Evolutionary conservation across 2,329 filamentous ascomycete genomes (phyloP).

Genomic region (Amylocarpus encephaloides): DNA sequence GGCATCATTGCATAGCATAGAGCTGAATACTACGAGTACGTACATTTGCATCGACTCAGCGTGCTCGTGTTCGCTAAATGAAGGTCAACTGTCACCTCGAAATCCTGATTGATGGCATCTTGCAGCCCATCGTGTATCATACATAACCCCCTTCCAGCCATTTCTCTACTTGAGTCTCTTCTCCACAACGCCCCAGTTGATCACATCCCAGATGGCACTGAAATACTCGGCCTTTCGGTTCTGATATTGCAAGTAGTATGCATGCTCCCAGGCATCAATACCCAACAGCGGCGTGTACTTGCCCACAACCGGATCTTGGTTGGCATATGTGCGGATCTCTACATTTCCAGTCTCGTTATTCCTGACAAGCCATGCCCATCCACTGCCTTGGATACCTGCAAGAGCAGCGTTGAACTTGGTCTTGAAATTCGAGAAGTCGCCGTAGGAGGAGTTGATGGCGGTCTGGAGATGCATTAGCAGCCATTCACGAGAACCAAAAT

Average conservation of each 20-base stretch:
- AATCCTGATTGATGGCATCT: background rate
- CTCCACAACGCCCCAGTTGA: slow-evolving; percentile 91
- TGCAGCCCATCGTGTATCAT: slow-evolving; percentile 1
- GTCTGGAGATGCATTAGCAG: slow-evolving; percentile 16
- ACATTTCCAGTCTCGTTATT: slow-evolving; percentile 49
- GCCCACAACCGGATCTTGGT: slow-evolving; percentile 85
- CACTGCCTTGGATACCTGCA: slow-evolving; percentile 53
- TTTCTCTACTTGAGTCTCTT: slow-evolving; percentile 53
- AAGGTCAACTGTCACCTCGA: no score
- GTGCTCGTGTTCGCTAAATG: background rate
- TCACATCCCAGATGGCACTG: slow-evolving; percentile 83
- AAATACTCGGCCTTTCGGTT: slow-evolving; percentile 98
- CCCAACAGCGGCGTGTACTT: slow-evolving; percentile 77
- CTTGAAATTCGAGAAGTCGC: slow-evolving; percentile 48
- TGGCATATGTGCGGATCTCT: slow-evolving; percentile 64
- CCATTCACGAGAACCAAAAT: background rate
- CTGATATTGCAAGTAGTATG: slow-evolving; percentile 93
- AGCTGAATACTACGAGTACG: no score
- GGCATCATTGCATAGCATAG: no score
- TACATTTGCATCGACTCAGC: no score
- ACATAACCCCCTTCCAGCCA: background rate
- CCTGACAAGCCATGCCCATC: slow-evolving; percentile 53
- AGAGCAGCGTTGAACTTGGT: slow-evolving; percentile 52
- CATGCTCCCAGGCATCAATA: slow-evolving; percentile 94
- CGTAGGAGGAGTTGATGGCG: slow-evolving; percentile 38